Percentiles rank a stretch among this genome's conserved stretches.
Evolutionary conservation across 192 early-diverging fungal species (phyloP).

Genomic region (Radiomyces spectabilis): DNA sequence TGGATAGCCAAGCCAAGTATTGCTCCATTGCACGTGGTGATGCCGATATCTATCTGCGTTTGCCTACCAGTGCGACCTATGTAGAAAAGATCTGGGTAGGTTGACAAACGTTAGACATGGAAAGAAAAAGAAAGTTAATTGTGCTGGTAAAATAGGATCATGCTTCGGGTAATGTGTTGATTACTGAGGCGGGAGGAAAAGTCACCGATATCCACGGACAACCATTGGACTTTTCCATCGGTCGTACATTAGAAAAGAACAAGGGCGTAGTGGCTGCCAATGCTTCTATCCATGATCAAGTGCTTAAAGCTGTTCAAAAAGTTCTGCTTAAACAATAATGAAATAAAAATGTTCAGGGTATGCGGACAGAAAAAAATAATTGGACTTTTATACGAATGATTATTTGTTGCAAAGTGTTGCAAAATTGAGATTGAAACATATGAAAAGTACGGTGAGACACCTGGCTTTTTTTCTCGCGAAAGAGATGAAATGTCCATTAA

Average conservation of each 20-base stretch:
- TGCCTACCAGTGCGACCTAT: constrained; percentile 75
- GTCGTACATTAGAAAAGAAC: constrained; percentile 76
- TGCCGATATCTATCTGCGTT: constrained; percentile 86
- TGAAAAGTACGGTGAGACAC: too few relatives aligned
- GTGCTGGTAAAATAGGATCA: constrained; percentile 63
- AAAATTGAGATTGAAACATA: too few relatives aligned
- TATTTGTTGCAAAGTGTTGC: too few relatives aligned
- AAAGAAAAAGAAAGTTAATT: too few relatives aligned
- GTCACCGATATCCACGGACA: constrained; percentile 79
- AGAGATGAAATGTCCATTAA: too few relatives aligned
- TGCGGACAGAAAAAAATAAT: too few relatives aligned
- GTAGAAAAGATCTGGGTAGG: constrained; percentile 96
- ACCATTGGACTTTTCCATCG: constrained; percentile 83
- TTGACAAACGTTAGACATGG: too few relatives aligned
- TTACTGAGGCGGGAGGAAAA: constrained; percentile 89
- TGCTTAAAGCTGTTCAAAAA: constrained; percentile 73
- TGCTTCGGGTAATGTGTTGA: constrained; percentile 82
- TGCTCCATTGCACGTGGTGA: constrained; percentile 85
- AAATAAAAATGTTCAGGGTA: too few relatives aligned
- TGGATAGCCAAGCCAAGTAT: constrained; percentile 99
- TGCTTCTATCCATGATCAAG: constrained; percentile 64
- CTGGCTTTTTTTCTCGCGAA: too few relatives aligned
- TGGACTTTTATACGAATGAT: too few relatives aligned
- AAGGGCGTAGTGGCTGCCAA: constrained; percentile 84
- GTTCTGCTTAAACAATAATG: constrained; percentile 29